Evolutionary conservation across 306 rosid genomes (phyloP).

Genomic region (Castanopsis chinensis): DNA sequence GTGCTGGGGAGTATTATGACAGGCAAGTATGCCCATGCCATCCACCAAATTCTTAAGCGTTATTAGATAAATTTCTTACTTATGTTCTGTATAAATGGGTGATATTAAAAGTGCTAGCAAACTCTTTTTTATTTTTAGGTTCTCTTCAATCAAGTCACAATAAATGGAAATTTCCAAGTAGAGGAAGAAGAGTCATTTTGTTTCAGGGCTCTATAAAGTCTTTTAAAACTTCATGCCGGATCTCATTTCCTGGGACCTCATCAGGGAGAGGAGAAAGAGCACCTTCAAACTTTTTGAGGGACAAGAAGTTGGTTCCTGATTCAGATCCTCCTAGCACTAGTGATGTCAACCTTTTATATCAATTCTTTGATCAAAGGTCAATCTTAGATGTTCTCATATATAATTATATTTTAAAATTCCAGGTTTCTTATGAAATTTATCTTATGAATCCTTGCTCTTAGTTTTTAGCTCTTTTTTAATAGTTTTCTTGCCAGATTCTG

Average conservation of each 20-base stretch:
- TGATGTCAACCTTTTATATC: slow-evolving; percentile 62
- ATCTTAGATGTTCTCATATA: background rate
- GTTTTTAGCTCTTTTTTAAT: background rate
- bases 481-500: slow-evolving; percentile 16
- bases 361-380: slow-evolving; percentile 70
- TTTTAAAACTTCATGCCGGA: slow-evolving; percentile 49
- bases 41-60: background rate
- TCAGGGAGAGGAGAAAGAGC: slow-evolving; percentile 31
- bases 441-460: background rate
- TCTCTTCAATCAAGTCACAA: slow-evolving; percentile 27
- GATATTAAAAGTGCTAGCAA: background rate
- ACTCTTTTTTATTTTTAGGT: slow-evolving; percentile 25
- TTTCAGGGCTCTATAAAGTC: slow-evolving; percentile 40
- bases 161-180: slow-evolving; percentile 33
- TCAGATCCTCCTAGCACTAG: slow-evolving; percentile 82
- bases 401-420: background rate
- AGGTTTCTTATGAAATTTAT: background rate
- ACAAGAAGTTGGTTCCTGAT: slow-evolving; percentile 67
- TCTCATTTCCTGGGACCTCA: slow-evolving; percentile 47
- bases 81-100: background rate
- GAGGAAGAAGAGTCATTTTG: slow-evolving; percentile 34
- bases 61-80: background rate
- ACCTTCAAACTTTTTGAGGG: slow-evolving; percentile 35
- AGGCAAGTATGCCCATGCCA: slow-evolving; percentile 42
- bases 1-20: slow-evolving; percentile 36